Evolutionary conservation across 2,329 filamentous ascomycete species (phyloP), one percentile per base, ranked within the genome.

Genomic region (Arthrobotrys conoides): DNA sequence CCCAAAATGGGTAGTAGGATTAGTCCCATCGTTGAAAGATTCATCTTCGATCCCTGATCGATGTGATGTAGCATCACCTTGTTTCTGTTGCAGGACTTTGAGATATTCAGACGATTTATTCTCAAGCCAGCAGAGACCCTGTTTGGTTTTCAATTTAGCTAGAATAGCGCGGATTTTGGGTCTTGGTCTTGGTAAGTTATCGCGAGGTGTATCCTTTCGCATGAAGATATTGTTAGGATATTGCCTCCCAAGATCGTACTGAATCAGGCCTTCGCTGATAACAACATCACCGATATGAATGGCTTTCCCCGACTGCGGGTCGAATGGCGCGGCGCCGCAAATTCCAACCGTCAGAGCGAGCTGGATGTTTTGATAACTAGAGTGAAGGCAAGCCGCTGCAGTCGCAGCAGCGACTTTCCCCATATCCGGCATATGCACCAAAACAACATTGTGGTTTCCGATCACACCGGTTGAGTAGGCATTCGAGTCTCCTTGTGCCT

Each of bases 391-490:
- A 10, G 33, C 55, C 3, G 81, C 80, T 3, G 48, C 46, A 2
- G 83, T 83, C 51, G 38, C 55, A 9, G 81, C 79, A 24, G 48
- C 48, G 1, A 83, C 83, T 59, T 81, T 83, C 0, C 84, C 84
- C 76, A 83, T 82, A 6, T 79, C 81, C 0, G 83, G 80, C 78
- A 85, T 79, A 33, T 80, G 71, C 0, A 79, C 81, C 3, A 84
- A 76, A 8, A 85, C 83, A n/a, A 83, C 82, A 68, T 83, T 80
- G 46, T 83, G 81, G 2, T 71, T 46, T 12, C 82, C 82, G 30
- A 84, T 82, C 12, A 66, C 67, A 6, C 83, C 84, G 2, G 69
- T 80, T 0, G 81, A 79, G 64, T 85, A 85, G 14, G 69, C 38
- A 38, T 84, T 84, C 0, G 66, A 33, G 38, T 85, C 84, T 0